Evolutionary conservation across 331 rosid genomes (phyloP), one percentile per base, ranked within the genome.

Genomic region (Quercus lobata): DNA sequence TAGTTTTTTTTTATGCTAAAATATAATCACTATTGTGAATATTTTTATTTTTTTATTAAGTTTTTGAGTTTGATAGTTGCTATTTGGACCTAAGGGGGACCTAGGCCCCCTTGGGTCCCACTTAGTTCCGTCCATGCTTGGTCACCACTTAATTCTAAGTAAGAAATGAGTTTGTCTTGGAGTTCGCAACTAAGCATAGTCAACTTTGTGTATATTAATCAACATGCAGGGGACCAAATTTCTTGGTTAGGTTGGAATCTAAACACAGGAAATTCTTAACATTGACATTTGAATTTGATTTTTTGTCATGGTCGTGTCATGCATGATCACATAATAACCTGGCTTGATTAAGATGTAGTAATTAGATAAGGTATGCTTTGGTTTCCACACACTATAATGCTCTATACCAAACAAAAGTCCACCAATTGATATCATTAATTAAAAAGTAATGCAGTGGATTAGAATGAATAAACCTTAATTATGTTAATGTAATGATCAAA

Each of bases 301-400:
- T 35, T 22, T 15, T 29, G 61, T 77, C 75, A 76, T 37, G 41
- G 25, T 35, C 70, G 34, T 77, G 74, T 73, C 89, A 84, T 72
- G 77, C 76, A 82, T 72, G 77, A 74, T 81, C 86, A 76, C 77
- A 81, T 83, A 82, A 79, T 83, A 84, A 77, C 78, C 57, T 74
- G 71, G 35, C 80, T 74, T 84, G 83, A 87, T 81, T 81, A 80
- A 73, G 85, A 55, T 75, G 76, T 49, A 41, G 72, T 84, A 75
- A 79, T 74, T 68, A 37, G 76, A 66, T 68, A 81, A 34, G 22
- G 60, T 30, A 41, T 55, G 70, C 78, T 69, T 86, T 73, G 87
- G 53, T 57, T 79, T 68, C 80, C 74, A 76, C 55, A 79, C 62
- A 22, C 66, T 30, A 34, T 53, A 76, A 66, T 54, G 60, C 78